Base-by-base conservation (phyloP, 176 grass and related monocot genomes). In the Aegilops speltoides region DNA sequence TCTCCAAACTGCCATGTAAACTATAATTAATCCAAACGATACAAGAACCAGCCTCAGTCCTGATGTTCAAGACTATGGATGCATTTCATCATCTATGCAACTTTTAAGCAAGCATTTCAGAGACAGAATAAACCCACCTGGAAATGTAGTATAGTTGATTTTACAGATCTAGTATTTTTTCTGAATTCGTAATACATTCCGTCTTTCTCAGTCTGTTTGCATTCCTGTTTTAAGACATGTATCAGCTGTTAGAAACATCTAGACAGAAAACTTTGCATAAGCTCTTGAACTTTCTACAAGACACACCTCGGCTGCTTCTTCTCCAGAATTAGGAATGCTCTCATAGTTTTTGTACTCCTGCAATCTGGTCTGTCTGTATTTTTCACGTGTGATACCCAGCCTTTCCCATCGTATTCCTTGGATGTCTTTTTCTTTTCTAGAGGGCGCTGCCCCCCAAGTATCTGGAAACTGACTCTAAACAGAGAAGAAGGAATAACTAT, bases 321-420 rank as follows among this genome's bases (percentile, higher is more conserved):
- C 89, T 29, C 93, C 93, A 83, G 97, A 95, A 79, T 90, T 82
- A 61, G 75, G 70, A 50, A 96, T 76, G 64, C 89, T 94, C 77
- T 96, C 89, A 81, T 99, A 99, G 78, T 99, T 99, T 76, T 94
- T 99, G 87, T 96, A 99, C 77, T 89, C 85, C 26, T 93, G 80
- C 88, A 99, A 79, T 87, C 97, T 96, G 24, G 76, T 90, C 65
- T 94, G 82, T 45, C 92, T 91, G 80, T 94, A 99, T 50, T 84
- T 85, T 66, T 96, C 92, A 61, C 97, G 86, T 11, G 94, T 88
- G 81, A 94, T 91, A 79, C 34, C 81, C 41, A 96, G 45, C 52
- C 46, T 85, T 25, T 89, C 73, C 97, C 97, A 99, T 70, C 64
- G 87, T 89, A 99, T 99, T 77, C 94, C 97, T 89, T 99, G 94